Base-by-base conservation (phyloP, 2,329 filamentous ascomycete genomes). In the Diaporthe sp. region DNA sequence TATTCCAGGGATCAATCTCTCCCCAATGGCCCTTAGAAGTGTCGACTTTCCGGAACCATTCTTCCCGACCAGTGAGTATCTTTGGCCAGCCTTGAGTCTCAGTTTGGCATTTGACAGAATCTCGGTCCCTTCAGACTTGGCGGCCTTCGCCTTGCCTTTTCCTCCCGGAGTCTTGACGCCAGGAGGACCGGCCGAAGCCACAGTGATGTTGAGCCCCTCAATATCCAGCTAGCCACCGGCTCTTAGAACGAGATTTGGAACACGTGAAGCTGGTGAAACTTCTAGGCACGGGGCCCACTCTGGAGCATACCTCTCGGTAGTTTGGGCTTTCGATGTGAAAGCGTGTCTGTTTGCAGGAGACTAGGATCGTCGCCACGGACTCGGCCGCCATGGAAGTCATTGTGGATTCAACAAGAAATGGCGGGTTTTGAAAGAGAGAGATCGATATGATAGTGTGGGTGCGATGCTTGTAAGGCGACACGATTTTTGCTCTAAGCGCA, bases 31-130 rank as follows among this genome's bases (percentile, higher is more conserved):
- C 80, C 91, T 91, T 22, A 97, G 86, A 9, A 96, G 84, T 0
- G 94, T 92, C 5, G 94, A 96, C 81, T 97, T 97, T 8, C 95
- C 95, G 2, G 92, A 93, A 0, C 95, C 95, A 83, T 97, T 97
- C 9, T 94, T 89, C 0, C 95, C 95, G 28, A 96, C 87, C 2
- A 97, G 86, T 0, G 94, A 94, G 86, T 97, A 97, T 76, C 94
- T 89, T 61, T 92, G 88, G 0, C 94, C 93, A 68, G 92, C 90
- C 78, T 96, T 94, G 4, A 97, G 85, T 34, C 92, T 90, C 49
- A 97, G 84, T 74, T 92, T 92, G 1, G 93, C 93, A 81, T 93
- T 91, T 13, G 87, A 87, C 4, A 97, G 86, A 8, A 97, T 89
- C 81, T 97, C 94, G n/a, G 88, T 83, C 13, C 88, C 88, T 5